Conservation (phyloP, 148 eudicot genomes). For the Rhododendron griersonianum region DNA sequence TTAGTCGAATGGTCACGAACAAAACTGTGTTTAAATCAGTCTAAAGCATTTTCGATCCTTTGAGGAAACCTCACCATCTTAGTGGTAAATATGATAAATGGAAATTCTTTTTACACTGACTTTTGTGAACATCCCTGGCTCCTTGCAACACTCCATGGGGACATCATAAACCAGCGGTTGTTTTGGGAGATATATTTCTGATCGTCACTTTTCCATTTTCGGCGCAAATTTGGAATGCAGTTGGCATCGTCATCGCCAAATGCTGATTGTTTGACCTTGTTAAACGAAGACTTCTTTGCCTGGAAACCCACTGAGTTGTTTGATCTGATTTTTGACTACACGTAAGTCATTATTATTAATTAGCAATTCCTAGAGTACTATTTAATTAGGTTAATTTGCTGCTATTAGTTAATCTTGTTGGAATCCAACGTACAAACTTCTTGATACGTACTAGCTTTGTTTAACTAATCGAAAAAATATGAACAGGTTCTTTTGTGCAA, state of each 20-base stretch:
- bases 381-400: not conserved
- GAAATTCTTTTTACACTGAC: too few species aligned
- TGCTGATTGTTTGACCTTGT: conserved; percentile 41
- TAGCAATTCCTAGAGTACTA: not conserved
- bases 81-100: not conserved
- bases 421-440: too few species aligned
- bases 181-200: not conserved
- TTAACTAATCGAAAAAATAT: not conserved
- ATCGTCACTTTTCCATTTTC: not conserved
- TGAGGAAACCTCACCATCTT: not conserved
- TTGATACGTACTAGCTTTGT: not conserved
- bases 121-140: too few species aligned
- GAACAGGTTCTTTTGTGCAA: conserved; percentile 87
- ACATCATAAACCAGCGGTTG: too few species aligned
- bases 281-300: conserved; percentile 67
- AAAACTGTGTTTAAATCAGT: not conserved
- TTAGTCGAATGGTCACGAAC: too few species aligned
- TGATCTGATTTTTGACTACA: conserved; percentile 86
- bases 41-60: not conserved
- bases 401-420: not conserved
- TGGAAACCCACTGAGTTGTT: conserved; percentile 68
- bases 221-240: conserved; percentile 34
- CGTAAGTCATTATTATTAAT: conserved; percentile 42
- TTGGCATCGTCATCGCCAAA: conserved; percentile 49
- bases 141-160: too few species aligned